phyloP scores from a whole-genome alignment of 139 green algal genomes.

The Ulvella scutata region DNA sequence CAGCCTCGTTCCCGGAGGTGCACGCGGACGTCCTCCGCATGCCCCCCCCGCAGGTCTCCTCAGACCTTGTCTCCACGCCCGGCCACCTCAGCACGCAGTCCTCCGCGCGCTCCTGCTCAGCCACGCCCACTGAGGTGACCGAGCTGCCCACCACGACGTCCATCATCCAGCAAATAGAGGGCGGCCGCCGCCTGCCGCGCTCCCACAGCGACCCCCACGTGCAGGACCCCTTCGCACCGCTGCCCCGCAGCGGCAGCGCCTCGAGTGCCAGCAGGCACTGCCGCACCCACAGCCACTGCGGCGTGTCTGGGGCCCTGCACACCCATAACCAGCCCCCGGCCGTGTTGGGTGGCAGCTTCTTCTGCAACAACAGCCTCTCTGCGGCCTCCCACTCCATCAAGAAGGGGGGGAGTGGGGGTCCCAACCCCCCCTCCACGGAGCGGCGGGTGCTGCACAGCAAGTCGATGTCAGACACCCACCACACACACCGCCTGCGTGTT shows the following conservation, averaged over 20 bases:
- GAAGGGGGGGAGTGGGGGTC: not conserved
- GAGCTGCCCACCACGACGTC: not conserved
- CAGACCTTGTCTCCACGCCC: not conserved
- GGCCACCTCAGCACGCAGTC: too few relatives aligned
- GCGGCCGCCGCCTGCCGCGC: not conserved
- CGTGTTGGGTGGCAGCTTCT: too few relatives aligned
- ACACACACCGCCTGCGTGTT: not conserved
- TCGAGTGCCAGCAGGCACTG: too few relatives aligned
- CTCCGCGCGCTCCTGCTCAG: not conserved
- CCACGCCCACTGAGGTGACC: not conserved
- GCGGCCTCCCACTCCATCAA: too few relatives aligned
- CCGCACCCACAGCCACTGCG: too few relatives aligned
- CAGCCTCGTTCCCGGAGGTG: too few relatives aligned
- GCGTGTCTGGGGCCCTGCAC: too few relatives aligned
- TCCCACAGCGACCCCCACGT: slow-evolving; percentile 1
- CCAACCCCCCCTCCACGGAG: not conserved
- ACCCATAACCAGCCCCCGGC: too few relatives aligned
- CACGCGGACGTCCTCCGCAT: not conserved
- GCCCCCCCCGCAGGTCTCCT: not conserved
- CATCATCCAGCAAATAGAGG: not conserved
- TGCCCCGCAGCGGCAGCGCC: too few relatives aligned
- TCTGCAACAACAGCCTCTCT: too few relatives aligned
- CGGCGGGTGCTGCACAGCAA: not conserved
- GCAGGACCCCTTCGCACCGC: not conserved
- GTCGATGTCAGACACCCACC: too few relatives aligned